Percentiles rank a stretch among this genome's conserved stretches.
These are phyloP conservation scores for Neonectria neomacrospora DNA, from an alignment of 2,329 filamentous ascomycete species.

Conservation along the genomic window DNA sequence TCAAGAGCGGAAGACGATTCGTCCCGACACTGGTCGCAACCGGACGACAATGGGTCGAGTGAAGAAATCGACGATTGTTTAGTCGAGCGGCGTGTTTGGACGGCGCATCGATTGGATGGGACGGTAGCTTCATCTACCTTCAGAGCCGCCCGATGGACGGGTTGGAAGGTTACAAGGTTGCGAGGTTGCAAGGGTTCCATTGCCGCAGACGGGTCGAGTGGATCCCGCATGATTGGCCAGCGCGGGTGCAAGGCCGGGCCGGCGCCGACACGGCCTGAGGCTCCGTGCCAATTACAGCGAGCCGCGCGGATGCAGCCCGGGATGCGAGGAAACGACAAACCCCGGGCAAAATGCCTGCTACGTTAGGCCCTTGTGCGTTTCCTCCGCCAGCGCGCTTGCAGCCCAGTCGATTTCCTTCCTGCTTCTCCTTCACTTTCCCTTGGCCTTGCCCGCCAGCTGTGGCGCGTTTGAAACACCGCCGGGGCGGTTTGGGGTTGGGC, in stretches of 20 bases:
- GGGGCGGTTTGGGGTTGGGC: conserved; percentile 32
- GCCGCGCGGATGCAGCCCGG: conserved; percentile 32
- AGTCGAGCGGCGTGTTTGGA: not conserved
- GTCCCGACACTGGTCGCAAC: not conserved
- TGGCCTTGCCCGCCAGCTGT: conserved; percentile 1
- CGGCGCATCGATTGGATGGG: conserved; percentile 21
- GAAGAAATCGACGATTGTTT: not conserved
- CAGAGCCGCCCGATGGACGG: conserved; percentile 16
- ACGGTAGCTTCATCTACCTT: not conserved
- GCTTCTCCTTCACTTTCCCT: not conserved
- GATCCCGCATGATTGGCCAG: conserved; percentile 37
- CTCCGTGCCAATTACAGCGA: conserved; percentile 35
- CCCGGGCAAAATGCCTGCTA: not conserved
- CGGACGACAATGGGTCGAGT: conserved; percentile 24
- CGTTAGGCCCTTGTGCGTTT: no score
- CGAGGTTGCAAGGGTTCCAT: not conserved
- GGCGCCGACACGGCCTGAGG: conserved; percentile 25
- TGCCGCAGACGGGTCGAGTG: conserved; percentile 37
- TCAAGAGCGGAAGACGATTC: not conserved
- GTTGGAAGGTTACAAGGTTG: not conserved
- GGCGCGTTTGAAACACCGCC: conserved; percentile 14
- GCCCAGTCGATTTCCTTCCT: conserved; percentile 6
- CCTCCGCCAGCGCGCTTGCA: conserved; percentile 1
- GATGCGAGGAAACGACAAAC: conserved; percentile 31
- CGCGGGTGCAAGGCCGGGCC: conserved; percentile 27